These are phyloP conservation scores for Aspergillus saccharolyticus DNA, from an alignment of 495 filamentous ascomycete species.

Conservation along the genomic window DNA sequence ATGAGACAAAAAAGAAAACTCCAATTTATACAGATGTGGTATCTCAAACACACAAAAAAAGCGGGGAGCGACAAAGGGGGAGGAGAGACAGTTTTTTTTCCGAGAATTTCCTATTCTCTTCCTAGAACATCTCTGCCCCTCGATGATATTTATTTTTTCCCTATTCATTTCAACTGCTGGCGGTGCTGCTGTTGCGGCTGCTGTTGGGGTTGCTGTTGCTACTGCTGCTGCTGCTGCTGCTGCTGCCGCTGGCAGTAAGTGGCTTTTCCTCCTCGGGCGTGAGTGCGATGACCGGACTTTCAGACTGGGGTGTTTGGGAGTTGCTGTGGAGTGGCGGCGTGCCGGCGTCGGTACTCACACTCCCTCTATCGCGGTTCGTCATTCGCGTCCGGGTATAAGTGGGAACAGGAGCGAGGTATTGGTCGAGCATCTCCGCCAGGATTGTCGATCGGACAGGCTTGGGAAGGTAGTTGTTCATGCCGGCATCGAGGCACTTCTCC, in stretches of 20 bases:
- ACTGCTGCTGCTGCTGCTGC: neutral
- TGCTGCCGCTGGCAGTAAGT: neutral
- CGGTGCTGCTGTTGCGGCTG: neutral
- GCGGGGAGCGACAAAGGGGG: neutral
- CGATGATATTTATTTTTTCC: no score
- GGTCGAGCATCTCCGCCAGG: slow-evolving; percentile 69
- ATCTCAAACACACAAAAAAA: neutral
- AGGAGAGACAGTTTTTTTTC: neutral
- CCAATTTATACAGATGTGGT: neutral
- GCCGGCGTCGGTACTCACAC: slow-evolving; percentile 28
- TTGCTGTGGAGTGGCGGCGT: slow-evolving; percentile 28
- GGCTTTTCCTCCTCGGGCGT: slow-evolving; percentile 26
- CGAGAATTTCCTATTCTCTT: no score
- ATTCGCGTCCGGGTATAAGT: slow-evolving; percentile 37
- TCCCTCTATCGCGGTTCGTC: slow-evolving; percentile 32
- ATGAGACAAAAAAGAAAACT: neutral
- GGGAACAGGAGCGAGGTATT: slow-evolving; percentile 55
- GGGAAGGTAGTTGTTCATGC: slow-evolving; percentile 94
- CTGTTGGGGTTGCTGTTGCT: neutral
- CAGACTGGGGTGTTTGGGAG: slow-evolving; percentile 22
- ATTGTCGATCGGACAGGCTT: slow-evolving; percentile 78
- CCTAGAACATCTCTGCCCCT: no score
- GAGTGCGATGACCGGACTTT: slow-evolving; percentile 16
- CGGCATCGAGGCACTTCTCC: slow-evolving; percentile 85
- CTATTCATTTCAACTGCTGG: neutral